Conservation (phyloP, 805 yeast genomes). For the Torulaspora microellipsoides region DNA sequence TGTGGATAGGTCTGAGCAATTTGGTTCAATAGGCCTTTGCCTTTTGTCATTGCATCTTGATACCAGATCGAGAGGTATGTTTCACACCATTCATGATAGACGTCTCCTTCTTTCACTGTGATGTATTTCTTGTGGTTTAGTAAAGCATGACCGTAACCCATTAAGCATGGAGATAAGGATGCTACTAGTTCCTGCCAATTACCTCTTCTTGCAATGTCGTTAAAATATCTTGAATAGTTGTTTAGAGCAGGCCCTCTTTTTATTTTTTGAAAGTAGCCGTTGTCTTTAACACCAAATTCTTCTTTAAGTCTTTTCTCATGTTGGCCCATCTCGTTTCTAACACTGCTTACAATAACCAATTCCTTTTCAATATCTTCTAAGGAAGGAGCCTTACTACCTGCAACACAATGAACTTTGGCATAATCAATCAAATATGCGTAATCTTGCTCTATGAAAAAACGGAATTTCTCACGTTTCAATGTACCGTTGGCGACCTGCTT, state of each 20-base stretch:
- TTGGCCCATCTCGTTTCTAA: slow-evolving; percentile 50
- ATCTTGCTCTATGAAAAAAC: slow-evolving; percentile 53
- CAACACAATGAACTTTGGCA: slow-evolving; percentile 58
- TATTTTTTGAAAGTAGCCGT: slow-evolving; percentile 43
- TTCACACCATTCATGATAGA: slow-evolving; percentile 49
- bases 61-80: slow-evolving; percentile 62
- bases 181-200: slow-evolving; percentile 63
- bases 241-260: slow-evolving; percentile 52
- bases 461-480: slow-evolving; percentile 47
- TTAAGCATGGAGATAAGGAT: slow-evolving; percentile 70
- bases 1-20: slow-evolving; percentile 39
- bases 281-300: slow-evolving; percentile 35
- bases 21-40: slow-evolving; percentile 45
- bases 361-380: slow-evolving; percentile 48
- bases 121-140: slow-evolving; percentile 32
- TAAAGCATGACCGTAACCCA: slow-evolving; percentile 65
- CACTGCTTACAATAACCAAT: slow-evolving; percentile 45
- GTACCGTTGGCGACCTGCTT: slow-evolving; percentile 46
- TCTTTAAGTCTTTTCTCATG: slow-evolving; percentile 50
- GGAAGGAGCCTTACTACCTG: slow-evolving; percentile 58
- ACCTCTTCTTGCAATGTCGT: slow-evolving; percentile 46
- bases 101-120: slow-evolving; percentile 22
- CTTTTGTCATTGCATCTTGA: slow-evolving; percentile 46
- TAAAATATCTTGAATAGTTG: slow-evolving; percentile 57
- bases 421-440: slow-evolving; percentile 65